A percentile compares a stretch with the other conserved stretches of the same genome.
Conservation (phyloP, 306 rosid species). For the Acmispon strigosus region DNA sequence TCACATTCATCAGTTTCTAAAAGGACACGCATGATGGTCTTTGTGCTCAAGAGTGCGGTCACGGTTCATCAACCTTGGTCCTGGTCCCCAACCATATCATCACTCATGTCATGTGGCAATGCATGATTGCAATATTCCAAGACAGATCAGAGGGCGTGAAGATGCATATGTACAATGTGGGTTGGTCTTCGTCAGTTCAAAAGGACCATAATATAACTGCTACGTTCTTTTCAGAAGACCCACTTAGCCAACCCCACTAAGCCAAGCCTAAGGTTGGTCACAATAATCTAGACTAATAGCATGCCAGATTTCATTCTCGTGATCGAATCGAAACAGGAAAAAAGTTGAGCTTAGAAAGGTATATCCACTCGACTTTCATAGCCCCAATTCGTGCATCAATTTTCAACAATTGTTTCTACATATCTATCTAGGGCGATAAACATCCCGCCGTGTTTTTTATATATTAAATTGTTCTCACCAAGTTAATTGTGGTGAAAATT, state of each 20-base stretch:
- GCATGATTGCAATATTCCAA: neutral
- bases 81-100: slow-evolving; percentile 15
- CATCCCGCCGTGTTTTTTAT: too few species aligned
- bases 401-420: too few species aligned
- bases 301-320: neutral
- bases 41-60: neutral
- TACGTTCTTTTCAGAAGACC: slow-evolving; percentile 1
- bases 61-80: neutral
- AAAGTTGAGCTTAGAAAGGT: too few species aligned
- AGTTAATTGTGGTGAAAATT: too few species aligned
- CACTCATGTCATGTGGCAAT: neutral
- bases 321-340: too few species aligned
- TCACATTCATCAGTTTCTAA: neutral
- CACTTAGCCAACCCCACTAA: slow-evolving; percentile 18
- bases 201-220: slow-evolving; percentile 14
- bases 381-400: too few species aligned
- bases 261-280: neutral
- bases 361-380: too few species aligned
- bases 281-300: neutral
- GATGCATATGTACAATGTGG: neutral
- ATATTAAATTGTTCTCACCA: too few species aligned
- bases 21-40: slow-evolving; percentile 12
- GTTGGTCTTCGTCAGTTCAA: neutral
- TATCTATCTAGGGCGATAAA: too few species aligned
- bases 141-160: neutral